Percentiles rank a stretch among this genome's conserved stretches.
Conservation (phyloP, 768 basidiomycete genomes). For the Amanita exitialis region DNA sequence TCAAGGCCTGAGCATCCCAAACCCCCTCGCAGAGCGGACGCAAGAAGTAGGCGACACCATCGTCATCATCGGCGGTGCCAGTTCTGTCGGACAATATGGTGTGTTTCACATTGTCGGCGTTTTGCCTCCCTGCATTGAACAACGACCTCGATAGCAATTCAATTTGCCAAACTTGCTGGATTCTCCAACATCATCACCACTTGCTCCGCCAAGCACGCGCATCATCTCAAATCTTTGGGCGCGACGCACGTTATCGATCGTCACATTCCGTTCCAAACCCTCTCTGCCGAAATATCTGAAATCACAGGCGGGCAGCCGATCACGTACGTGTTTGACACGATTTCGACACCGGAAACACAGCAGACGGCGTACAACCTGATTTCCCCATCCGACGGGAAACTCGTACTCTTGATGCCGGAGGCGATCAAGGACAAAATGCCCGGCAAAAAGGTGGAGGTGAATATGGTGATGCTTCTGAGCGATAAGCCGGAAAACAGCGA, state of each 20-base stretch:
- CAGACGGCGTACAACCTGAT: slow-evolving; percentile 24
- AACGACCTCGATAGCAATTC: slow-evolving; percentile 22
- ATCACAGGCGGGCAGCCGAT: slow-evolving; percentile 11
- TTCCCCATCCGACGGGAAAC: slow-evolving; percentile 21
- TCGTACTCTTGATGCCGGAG: slow-evolving; percentile 17
- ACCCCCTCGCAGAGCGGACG: slow-evolving; percentile 6
- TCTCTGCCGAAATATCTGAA: slow-evolving; percentile 8
- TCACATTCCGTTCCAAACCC: not conserved
- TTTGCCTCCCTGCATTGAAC: slow-evolving; percentile 20
- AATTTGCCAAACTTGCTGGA: slow-evolving; percentile 25
- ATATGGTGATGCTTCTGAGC: slow-evolving; percentile 1
- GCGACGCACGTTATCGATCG: slow-evolving; percentile 29
- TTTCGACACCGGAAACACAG: slow-evolving; percentile 28
- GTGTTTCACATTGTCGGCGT: not conserved
- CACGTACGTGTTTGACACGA: slow-evolving; percentile 18
- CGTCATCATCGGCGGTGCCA: slow-evolving; percentile 16
- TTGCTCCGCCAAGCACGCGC: slow-evolving; percentile 17
- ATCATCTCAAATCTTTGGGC: slow-evolving; percentile 25
- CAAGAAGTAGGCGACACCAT: slow-evolving; percentile 8
- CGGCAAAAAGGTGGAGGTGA: slow-evolving; percentile 8
- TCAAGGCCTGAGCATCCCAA: slow-evolving; percentile 10
- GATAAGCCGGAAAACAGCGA: slow-evolving; percentile 6
- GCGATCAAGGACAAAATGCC: slow-evolving; percentile 11
- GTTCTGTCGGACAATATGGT: slow-evolving; percentile 20
- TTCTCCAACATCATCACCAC: slow-evolving; percentile 34